Evolutionary conservation across 2,329 filamentous ascomycete species (phyloP).

Genomic region (Botrytis galanthina): DNA sequence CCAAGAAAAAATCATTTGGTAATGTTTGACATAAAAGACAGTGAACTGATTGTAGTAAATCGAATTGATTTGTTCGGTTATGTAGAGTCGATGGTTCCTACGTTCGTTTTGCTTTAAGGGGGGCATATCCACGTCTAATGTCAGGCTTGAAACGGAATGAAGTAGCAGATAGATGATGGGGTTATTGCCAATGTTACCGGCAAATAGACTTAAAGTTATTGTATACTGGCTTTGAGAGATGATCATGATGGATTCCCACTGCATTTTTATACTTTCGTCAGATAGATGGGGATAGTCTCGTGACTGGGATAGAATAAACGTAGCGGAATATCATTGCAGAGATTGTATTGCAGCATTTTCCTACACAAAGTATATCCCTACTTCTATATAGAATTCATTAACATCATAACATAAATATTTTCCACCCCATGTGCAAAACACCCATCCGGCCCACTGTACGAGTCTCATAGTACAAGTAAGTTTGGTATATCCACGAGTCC

Average conservation of each 20-base stretch:
- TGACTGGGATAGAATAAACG: background rate
- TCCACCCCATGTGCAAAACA: background rate
- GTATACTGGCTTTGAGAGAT: background rate
- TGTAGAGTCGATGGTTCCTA: background rate
- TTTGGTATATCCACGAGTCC: conserved; percentile 2
- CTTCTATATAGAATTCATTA: background rate
- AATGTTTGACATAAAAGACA: too few species aligned
- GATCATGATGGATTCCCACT: rapidly evolving
- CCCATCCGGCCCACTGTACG: background rate
- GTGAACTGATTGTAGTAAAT: background rate
- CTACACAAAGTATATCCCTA: background rate
- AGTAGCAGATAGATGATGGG: background rate
- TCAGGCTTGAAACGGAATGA: too few species aligned
- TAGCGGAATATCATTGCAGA: too few species aligned
- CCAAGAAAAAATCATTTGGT: background rate
- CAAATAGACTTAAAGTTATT: background rate
- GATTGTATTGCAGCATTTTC: background rate
- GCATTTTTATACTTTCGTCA: rapidly evolving
- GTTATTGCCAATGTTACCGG: background rate
- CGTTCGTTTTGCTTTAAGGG: background rate
- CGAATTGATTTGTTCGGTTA: background rate
- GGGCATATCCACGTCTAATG: background rate
- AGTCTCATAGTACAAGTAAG: background rate
- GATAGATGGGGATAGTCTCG: too few species aligned
- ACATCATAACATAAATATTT: background rate